Conservation (phyloP, 805 yeast genomes). For the Geotrichum ghanense region DNA sequence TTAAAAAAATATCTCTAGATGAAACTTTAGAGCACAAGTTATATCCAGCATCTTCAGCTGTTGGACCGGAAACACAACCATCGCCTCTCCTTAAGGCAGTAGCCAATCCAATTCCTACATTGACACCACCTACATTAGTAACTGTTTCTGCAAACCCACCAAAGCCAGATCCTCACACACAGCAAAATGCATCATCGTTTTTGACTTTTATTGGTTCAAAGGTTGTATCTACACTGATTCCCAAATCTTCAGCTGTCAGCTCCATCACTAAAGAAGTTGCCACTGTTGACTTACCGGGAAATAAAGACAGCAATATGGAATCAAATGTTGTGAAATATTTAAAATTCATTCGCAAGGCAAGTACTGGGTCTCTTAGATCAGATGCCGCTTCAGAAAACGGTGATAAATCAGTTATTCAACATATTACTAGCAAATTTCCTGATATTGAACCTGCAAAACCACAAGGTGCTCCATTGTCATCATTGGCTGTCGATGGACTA, state of each 20-base stretch:
- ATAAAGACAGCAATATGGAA: too few species aligned
- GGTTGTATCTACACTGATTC: not conserved
- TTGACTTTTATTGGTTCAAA: not conserved
- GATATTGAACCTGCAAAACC: slow-evolving; percentile 1
- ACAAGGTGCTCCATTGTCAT: not conserved
- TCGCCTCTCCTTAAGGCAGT: too few species aligned
- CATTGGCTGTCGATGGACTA: not conserved
- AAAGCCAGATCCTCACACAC: slow-evolving; percentile 5
- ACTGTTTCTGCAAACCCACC: slow-evolving; percentile 5
- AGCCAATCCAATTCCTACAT: not conserved
- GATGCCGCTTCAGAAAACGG: not conserved
- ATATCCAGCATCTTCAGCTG: too few species aligned
- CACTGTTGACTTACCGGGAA: not conserved
- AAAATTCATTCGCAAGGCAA: not conserved
- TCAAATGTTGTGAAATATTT: too few species aligned
- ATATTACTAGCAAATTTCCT: not conserved
- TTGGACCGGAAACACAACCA: too few species aligned
- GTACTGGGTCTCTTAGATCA: not conserved
- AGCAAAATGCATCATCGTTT: too few species aligned
- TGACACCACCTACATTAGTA: slow-evolving; percentile 3
- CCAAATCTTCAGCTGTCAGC: slow-evolving; percentile 3
- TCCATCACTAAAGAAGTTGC: not conserved
- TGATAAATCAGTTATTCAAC: not conserved
- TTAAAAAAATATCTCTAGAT: not conserved
- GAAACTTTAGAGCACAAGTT: too few species aligned